Conservation (phyloP, 108 stramenopile species). For the Fragilariopsis cylindrus region DNA sequence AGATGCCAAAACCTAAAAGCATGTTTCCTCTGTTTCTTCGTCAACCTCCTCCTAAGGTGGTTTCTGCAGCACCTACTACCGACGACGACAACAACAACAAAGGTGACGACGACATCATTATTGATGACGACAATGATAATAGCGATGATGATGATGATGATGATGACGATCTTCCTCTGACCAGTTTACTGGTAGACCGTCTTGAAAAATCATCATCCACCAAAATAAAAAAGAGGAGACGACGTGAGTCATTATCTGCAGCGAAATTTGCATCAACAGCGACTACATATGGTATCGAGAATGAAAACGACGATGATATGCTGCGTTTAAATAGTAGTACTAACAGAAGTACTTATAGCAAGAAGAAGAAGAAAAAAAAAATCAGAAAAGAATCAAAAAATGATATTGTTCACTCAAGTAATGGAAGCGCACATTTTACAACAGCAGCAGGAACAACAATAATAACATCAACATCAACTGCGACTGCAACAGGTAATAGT, state of each 20-base stretch:
- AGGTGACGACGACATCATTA: too few species aligned
- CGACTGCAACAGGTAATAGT: not conserved
- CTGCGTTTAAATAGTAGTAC: not conserved
- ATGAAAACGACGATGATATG: not conserved
- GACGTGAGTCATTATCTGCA: not conserved
- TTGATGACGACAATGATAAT: not conserved
- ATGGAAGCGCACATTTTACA: not conserved
- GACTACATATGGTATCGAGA: not conserved
- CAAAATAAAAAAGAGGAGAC: not conserved
- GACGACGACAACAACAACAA: too few species aligned
- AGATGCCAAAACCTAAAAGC: too few species aligned
- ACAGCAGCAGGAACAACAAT: not conserved
- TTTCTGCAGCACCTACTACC: too few species aligned
- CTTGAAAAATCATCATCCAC: not conserved
- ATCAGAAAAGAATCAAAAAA: too few species aligned
- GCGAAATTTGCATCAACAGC: not conserved
- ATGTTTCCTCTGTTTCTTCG: too few species aligned
- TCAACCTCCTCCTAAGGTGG: too few species aligned
- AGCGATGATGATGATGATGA: not conserved
- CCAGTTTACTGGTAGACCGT: not conserved
- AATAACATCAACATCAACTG: not conserved
- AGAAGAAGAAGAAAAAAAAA: too few species aligned
- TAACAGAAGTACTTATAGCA: too few species aligned
- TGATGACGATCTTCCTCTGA: conserved; percentile 9
- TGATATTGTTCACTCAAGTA: too few species aligned